These are phyloP conservation scores for Saccharomycopsis javanensis DNA, from an alignment of 805 yeast genomes.

Conservation along the genomic window DNA sequence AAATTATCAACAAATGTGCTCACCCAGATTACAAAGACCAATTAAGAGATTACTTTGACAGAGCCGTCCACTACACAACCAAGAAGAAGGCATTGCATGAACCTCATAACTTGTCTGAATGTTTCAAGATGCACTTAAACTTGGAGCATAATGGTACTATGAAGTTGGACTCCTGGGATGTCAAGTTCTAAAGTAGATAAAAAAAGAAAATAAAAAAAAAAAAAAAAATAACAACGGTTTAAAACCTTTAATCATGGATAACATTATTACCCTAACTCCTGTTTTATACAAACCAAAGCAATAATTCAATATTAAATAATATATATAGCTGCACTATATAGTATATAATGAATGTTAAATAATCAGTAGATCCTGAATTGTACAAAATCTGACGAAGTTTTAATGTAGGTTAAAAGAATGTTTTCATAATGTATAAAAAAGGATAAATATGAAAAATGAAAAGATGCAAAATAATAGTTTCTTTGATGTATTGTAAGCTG, in stretches of 20 bases:
- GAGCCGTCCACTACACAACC: conserved; percentile 66
- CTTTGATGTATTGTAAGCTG: too few relatives aligned
- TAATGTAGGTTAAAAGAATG: neutral
- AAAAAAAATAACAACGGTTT: neutral
- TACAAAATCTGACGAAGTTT: neutral
- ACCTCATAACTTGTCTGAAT: conserved; percentile 86
- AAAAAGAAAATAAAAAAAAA: neutral
- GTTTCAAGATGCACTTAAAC: conserved; percentile 90
- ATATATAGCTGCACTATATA: neutral
- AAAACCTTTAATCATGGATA: too few relatives aligned
- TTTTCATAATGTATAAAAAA: neutral
- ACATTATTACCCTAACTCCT: neutral
- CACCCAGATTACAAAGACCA: conserved; percentile 91
- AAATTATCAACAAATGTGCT: conserved; percentile 78
- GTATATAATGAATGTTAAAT: too few relatives aligned
- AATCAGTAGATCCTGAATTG: neutral
- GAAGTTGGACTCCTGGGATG: conserved; percentile 79
- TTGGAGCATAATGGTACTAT: conserved; percentile 90
- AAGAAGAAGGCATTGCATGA: conserved; percentile 82
- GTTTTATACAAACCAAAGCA: neutral
- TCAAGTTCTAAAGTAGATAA: conserved; percentile 2
- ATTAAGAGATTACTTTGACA: conserved; percentile 74
- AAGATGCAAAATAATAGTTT: too few relatives aligned
- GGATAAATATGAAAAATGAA: too few relatives aligned
- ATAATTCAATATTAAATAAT: neutral